Percentiles rank a stretch among this genome's conserved stretches.
phyloP scores from a whole-genome alignment of 2,329 filamentous ascomycete species.

The Epichloe hybrida region DNA sequence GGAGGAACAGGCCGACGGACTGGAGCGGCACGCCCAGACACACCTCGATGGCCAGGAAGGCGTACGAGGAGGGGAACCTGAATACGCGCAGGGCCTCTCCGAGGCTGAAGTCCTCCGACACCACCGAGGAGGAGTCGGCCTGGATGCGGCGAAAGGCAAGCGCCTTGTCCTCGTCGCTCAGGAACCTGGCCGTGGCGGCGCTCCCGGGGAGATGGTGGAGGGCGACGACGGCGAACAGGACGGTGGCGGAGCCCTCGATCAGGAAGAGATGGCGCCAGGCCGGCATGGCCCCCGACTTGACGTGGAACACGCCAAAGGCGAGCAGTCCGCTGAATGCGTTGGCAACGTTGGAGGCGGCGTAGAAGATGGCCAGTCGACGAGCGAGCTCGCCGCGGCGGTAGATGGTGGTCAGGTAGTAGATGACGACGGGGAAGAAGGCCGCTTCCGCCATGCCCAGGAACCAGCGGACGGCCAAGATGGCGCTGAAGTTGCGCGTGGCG shows the following conservation, averaged over 20 bases:
- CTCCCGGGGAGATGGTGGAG: constrained; percentile 58
- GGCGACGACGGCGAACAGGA: constrained; percentile 49
- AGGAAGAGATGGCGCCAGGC: constrained; percentile 41
- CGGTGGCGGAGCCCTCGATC: constrained; percentile 42
- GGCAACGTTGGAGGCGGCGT: constrained; percentile 62
- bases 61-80: constrained; percentile 32
- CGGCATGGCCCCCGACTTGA: too few relatives aligned
- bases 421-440: constrained; percentile 39
- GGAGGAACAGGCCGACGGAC: constrained; percentile 39
- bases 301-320: constrained; percentile 35
- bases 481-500: constrained; percentile 33
- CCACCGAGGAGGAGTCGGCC: constrained; percentile 55
- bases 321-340: constrained; percentile 38
- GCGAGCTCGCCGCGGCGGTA: constrained; percentile 34
- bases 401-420: constrained; percentile 40
- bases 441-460: constrained; percentile 41
- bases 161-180: constrained; percentile 50
- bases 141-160: constrained; percentile 63
- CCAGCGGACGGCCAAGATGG: constrained; percentile 35
- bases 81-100: constrained; percentile 41
- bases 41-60: constrained; percentile 39
- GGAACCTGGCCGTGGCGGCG: constrained; percentile 50
- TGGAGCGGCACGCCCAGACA: constrained; percentile 47
- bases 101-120: constrained; percentile 38
- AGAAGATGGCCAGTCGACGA: constrained; percentile 48